Evolutionary conservation across 805 yeast species (phyloP).

Genomic region (Kodamaea kakaduensis): DNA sequence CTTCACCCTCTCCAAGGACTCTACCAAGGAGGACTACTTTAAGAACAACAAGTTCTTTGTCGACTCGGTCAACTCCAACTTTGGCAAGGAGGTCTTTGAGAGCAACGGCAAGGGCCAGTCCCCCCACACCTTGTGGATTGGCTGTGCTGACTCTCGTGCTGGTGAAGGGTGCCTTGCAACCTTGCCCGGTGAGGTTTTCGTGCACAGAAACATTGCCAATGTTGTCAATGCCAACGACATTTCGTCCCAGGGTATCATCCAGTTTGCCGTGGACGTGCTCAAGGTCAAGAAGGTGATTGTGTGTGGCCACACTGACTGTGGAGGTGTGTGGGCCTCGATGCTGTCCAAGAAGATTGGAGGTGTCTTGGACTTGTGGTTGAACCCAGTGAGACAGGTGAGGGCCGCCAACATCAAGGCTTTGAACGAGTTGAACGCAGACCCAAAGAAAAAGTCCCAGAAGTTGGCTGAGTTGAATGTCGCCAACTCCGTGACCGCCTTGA

Average conservation of each 20-base stretch:
- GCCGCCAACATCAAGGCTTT: constrained; percentile 54
- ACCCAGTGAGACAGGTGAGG: constrained; percentile 63
- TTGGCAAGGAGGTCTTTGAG: constrained; percentile 54
- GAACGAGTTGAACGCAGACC: constrained; percentile 42
- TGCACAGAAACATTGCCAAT: constrained; percentile 86
- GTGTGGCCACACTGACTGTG: constrained; percentile 95
- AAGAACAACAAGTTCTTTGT: constrained; percentile 45
- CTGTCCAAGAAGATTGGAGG: constrained; percentile 62
- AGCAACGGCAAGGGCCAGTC: constrained; percentile 75
- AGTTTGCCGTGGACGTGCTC: constrained; percentile 81
- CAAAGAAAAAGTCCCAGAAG: constrained; percentile 51
- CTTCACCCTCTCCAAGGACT: constrained; percentile 46
- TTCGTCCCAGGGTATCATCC: constrained; percentile 72
- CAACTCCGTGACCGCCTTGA: constrained; percentile 65
- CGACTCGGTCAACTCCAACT: constrained; percentile 43
- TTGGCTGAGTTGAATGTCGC: constrained; percentile 75
- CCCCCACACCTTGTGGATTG: constrained; percentile 94
- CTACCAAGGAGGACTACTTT: constrained; percentile 47
- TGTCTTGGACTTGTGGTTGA: constrained; percentile 68
- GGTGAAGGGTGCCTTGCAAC: constrained; percentile 73
- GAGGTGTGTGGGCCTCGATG: constrained; percentile 82
- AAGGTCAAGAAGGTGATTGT: constrained; percentile 78
- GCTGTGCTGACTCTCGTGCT: constrained; percentile 90
- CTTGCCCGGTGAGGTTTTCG: constrained; percentile 89
- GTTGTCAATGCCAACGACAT: constrained; percentile 67